Evolutionary conservation across 331 rosid genomes (phyloP).

Genomic region (Malus hybrid): DNA sequence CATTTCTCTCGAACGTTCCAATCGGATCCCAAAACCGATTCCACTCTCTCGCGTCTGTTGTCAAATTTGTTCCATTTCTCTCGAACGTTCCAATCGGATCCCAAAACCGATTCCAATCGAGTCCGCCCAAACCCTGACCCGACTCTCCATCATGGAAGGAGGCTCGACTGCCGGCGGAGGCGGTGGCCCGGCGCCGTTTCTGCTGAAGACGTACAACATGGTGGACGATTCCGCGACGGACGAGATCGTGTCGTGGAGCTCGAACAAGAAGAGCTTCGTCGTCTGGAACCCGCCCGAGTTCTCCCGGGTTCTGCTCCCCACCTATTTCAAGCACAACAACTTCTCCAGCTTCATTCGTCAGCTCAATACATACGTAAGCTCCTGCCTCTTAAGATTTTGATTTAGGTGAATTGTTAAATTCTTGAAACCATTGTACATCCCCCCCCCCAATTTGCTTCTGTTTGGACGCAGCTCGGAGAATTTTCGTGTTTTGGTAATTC

Average conservation of each 20-base stretch:
- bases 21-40: background rate
- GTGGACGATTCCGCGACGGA: slow-evolving; percentile 71
- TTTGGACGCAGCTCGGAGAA: background rate
- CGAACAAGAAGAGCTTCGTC: slow-evolving; percentile 55
- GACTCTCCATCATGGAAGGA: slow-evolving; percentile 19
- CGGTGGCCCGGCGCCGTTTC: slow-evolving; percentile 80
- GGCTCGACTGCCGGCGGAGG: slow-evolving; percentile 24
- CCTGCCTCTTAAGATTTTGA: background rate
- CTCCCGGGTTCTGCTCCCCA: slow-evolving; percentile 54
- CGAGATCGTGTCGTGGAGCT: slow-evolving; percentile 84
- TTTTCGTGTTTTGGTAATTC: background rate
- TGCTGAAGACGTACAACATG: slow-evolving; percentile 79
- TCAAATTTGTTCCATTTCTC: background rate
- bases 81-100: background rate
- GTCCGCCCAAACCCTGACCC: background rate
- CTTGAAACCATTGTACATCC: background rate
- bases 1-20: background rate
- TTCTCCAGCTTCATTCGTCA: slow-evolving; percentile 92
- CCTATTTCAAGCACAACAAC: slow-evolving; percentile 70
- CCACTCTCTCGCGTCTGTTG: background rate
- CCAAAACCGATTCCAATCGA: background rate
- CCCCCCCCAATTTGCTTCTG: background rate
- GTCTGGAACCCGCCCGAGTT: slow-evolving; percentile 74
- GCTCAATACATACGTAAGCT: slow-evolving; percentile 71
- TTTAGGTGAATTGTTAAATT: background rate